These are phyloP conservation scores for Talaromyces thailandensis DNA, from an alignment of 495 filamentous ascomycete genomes.

Conservation along the genomic window DNA sequence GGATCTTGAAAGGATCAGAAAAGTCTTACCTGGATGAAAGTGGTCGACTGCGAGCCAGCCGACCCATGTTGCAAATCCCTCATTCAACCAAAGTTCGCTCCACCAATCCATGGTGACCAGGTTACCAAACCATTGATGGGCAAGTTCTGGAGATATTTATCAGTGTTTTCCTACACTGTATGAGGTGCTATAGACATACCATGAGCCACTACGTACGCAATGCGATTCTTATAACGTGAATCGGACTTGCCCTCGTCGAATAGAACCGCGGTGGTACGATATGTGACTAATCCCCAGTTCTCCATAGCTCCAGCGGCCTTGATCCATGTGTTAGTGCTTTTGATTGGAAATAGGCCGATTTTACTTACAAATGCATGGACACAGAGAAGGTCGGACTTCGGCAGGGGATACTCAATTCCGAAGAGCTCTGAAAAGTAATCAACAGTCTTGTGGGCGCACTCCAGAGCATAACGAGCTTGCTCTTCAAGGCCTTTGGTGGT, in stretches of 20 bases:
- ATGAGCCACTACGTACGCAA: constrained; percentile 91
- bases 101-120: constrained; percentile 77
- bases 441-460: constrained; percentile 79
- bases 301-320: constrained; percentile 66
- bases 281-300: constrained; percentile 95
- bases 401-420: constrained; percentile 88
- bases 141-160: constrained; percentile 50
- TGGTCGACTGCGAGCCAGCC: constrained; percentile 90
- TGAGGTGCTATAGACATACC: constrained; percentile 16
- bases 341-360: not conserved
- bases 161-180: not conserved
- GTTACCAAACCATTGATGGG: constrained; percentile 98
- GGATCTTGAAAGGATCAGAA: not conserved
- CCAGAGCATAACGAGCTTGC: constrained; percentile 76
- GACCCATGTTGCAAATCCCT: constrained; percentile 97
- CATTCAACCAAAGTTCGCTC: constrained; percentile 95
- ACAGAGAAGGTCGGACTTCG: constrained; percentile 89
- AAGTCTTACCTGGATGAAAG: constrained; percentile 62
- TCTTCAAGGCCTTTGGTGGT: constrained; percentile 85
- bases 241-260: constrained; percentile 90
- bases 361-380: constrained; percentile 86
- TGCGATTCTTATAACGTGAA: constrained; percentile 74
- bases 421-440: constrained; percentile 95
- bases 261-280: constrained; percentile 84
- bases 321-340: constrained; percentile 18